Base-by-base conservation (phyloP, 768 basidiomycete species). In the Pholiota conissans region DNA sequence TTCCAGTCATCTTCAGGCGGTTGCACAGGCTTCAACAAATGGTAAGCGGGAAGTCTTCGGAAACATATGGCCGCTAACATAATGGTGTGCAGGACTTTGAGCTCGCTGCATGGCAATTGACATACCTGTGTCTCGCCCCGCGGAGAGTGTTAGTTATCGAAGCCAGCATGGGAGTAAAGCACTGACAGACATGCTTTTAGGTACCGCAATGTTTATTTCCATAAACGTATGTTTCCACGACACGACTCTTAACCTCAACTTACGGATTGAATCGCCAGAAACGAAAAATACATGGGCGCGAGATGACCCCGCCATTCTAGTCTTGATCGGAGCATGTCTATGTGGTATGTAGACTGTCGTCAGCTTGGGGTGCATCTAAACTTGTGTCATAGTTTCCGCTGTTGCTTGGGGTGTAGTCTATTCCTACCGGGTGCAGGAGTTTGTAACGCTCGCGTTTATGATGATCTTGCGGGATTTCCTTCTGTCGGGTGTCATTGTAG, bases 261-360 rank as follows among this genome's bases (percentile, higher is more conserved):
- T 57, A 14, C 55, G 24, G 34, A 52, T 59, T 32, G 27, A 40
- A 28, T 35, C 29, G 39, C 14, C 74, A 91, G 94, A 98, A 79
- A 98, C 95, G 18, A 98, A 97, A 80, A 97, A 98, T 71, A 93
- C 91, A 14, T 98, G 95, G 95, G 94, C 95, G 18, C 80, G 96
- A 71, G 96, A 98, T 72, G 96, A 98, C 69, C 96, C 96, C 20
- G 96, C 96, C 26, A 94, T 97, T 61, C 81, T 98, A 26, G 81
- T 98, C 27, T 83, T 98, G 49, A 87, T 98, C 42, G 82, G 84
- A 49, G 89, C 83, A 42, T 93, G 87, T 70, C 82, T 95, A 20
- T 80, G 79, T 52, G 85, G 94, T 93, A 61, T 52, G 81, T 74
- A 24, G 20, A 11, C 4, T 18, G 24, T 22, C n/a, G n/a, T 13